These are phyloP conservation scores for Kodamaea nitidulidarum DNA, from an alignment of 805 yeast species.

Conservation along the genomic window DNA sequence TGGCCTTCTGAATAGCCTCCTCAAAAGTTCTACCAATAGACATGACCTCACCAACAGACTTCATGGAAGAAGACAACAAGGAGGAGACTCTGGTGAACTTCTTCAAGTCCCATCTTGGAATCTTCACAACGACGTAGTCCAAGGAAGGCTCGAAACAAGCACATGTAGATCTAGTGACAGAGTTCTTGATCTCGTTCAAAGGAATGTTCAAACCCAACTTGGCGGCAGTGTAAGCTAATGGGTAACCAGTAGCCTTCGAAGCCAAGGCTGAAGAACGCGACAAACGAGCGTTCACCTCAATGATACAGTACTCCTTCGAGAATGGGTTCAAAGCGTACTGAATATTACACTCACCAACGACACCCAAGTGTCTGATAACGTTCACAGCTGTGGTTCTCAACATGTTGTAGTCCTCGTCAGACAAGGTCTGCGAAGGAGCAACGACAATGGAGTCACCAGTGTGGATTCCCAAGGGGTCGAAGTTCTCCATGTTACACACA, in stretches of 20 bases:
- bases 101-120: constrained; percentile 98
- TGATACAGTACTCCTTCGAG: constrained; percentile 91
- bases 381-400: constrained; percentile 96
- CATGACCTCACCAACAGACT: constrained; percentile 99
- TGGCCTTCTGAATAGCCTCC: constrained; percentile 97
- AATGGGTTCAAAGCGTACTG: constrained; percentile 94
- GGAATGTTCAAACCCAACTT: constrained; percentile 92
- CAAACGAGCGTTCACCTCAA: constrained; percentile 96
- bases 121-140: constrained; percentile 94
- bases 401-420: constrained; percentile 97
- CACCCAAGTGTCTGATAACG: constrained; percentile 95
- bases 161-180: constrained; percentile 90
- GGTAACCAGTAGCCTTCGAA: constrained; percentile 98
- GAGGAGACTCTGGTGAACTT: constrained; percentile 91
- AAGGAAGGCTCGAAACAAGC: constrained; percentile 97
- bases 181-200: constrained; percentile 83
- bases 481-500: constrained; percentile 98
- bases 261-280: constrained; percentile 99
- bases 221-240: constrained; percentile 97
- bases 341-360: constrained; percentile 98
- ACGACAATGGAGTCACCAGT: constrained; percentile 99
- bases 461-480: constrained; percentile 97
- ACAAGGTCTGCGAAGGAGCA: constrained; percentile 96
- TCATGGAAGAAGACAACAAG: constrained; percentile 88
- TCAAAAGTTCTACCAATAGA: constrained; percentile 95